Evolutionary conservation across 345 rosid genomes (phyloP), one percentile per base, ranked within the genome.

Genomic region (Iberis pinnata): DNA sequence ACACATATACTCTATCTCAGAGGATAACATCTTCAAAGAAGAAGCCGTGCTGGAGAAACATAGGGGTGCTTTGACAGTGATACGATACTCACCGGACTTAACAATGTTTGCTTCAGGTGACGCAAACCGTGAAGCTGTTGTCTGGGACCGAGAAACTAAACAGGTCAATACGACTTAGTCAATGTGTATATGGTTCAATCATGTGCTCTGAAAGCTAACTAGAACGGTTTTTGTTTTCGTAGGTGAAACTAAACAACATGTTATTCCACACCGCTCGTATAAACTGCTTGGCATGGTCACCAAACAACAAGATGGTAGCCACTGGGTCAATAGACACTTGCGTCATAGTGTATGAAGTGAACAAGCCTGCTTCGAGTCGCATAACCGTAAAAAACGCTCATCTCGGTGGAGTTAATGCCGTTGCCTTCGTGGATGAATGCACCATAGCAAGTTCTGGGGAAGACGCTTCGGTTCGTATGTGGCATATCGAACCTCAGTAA

Each of bases 201-300:
- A n/a, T n/a, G n/a, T n/a, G n/a, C n/a, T n/a, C n/a, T n/a, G n/a
- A n/a, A n/a, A 27, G 10, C 43, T 67, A 51, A 40, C 19, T 50
- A 31, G 12, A 16, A 54, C 7, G 6, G 13, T 48, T 35, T 54
- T 16, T 4, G 35, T 47, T 4, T 39, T 68, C 66, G 56, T 65
- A 81, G 94, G 84, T 82, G 68, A 82, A 78, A 73, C 80, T 84
- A 36, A 80, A 84, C 60, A 82, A 79, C 72, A 82, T 84, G 89
- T 22, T 81, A 55, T 84, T 69, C 73, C 89, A 84, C 63, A 75
- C 79, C 25, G 89, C 89, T 57, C 80, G 89, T 38, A 76, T 80
- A 72, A 84, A 79, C 67, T 76, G 81, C 69, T 74, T 84, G 58
- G 82, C 82, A 41, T 81, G 89, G 94, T 84, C 94, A 59, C 86